phyloP scores from a whole-genome alignment of 495 filamentous ascomycete species.

The Penicillium simplicissimum region DNA sequence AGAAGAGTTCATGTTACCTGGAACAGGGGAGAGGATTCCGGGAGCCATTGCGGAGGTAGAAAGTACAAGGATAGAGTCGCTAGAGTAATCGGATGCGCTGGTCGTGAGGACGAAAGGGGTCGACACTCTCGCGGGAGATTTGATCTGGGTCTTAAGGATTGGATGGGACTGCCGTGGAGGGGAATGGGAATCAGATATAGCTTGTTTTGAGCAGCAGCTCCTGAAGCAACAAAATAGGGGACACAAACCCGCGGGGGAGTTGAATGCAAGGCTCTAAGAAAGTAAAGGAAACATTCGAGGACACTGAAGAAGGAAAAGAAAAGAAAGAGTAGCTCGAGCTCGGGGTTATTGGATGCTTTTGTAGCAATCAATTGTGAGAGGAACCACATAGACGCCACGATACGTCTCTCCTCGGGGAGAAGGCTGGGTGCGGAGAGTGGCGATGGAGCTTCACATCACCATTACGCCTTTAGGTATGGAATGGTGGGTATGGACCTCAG shows the following conservation, averaged over 20 bases:
- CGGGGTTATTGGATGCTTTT: not conserved
- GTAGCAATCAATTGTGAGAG: not conserved
- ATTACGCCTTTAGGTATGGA: constrained; percentile 8
- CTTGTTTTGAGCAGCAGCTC: constrained; percentile 27
- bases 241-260: constrained; percentile 23
- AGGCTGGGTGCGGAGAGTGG: constrained; percentile 2
- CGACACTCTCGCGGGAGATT: constrained; percentile 9
- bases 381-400: not conserved
- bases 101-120: constrained; percentile 9
- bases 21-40: constrained; percentile 24
- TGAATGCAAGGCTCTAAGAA: not conserved
- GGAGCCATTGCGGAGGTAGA: constrained; percentile 24
- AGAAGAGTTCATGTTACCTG: constrained; percentile 25
- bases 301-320: not conserved
- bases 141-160: not conserved
- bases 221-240: constrained; percentile 25
- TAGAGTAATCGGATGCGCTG: not conserved
- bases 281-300: constrained; percentile 4
- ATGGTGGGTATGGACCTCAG: constrained; percentile 18
- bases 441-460: constrained; percentile 2
- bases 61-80: not conserved
- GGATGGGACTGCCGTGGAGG: constrained; percentile 15
- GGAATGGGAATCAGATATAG: constrained; percentile 11
- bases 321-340: not conserved
- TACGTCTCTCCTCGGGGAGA: not conserved